A percentile compares a stretch with the other conserved stretches of the same genome.
phyloP scores from a whole-genome alignment of 1,139 yeast species.

The Zygoascus sp. region DNA sequence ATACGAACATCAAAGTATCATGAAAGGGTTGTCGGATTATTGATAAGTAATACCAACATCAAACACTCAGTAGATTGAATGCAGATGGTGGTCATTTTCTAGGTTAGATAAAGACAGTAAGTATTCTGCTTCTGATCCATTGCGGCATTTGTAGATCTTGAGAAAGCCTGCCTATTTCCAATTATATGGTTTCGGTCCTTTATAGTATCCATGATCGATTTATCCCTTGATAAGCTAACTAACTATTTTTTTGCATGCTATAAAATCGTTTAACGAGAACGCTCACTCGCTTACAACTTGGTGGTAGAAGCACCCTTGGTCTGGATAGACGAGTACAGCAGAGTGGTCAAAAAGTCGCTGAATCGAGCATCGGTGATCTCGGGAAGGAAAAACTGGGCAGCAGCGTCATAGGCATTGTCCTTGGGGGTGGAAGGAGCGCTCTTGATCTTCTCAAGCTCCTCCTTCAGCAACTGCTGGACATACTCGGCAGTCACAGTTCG shows the following conservation, averaged over 20 bases:
- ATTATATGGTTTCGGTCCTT: no score
- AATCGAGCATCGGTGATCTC: slow-evolving; percentile 33
- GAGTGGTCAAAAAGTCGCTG: slow-evolving; percentile 43
- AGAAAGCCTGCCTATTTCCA: no score
- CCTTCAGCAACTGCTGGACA: slow-evolving; percentile 51
- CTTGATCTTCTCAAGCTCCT: slow-evolving; percentile 57
- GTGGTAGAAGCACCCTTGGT: slow-evolving; percentile 13
- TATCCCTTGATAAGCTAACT: neutral
- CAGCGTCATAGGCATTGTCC: slow-evolving; percentile 53
- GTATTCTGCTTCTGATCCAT: no score
- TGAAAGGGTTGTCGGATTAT: no score
- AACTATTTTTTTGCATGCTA: slow-evolving; percentile 2
- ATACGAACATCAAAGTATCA: no score
- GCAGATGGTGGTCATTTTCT: no score
- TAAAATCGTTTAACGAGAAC: neutral
- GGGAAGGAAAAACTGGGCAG: slow-evolving; percentile 33
- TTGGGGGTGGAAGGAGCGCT: slow-evolving; percentile 45
- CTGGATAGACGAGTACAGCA: slow-evolving; percentile 38
- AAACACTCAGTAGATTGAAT: no score
- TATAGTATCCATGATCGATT: no score
- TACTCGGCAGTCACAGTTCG: slow-evolving; percentile 58
- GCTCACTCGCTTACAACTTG: slow-evolving; percentile 18
- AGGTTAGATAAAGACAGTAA: no score
- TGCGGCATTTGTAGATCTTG: no score
- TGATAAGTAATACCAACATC: no score